A percentile compares a stretch with the other conserved stretches of the same genome.
These are phyloP conservation scores for Scheffersomyces titani DNA, from an alignment of 1,139 yeast species.

Conservation along the genomic window DNA sequence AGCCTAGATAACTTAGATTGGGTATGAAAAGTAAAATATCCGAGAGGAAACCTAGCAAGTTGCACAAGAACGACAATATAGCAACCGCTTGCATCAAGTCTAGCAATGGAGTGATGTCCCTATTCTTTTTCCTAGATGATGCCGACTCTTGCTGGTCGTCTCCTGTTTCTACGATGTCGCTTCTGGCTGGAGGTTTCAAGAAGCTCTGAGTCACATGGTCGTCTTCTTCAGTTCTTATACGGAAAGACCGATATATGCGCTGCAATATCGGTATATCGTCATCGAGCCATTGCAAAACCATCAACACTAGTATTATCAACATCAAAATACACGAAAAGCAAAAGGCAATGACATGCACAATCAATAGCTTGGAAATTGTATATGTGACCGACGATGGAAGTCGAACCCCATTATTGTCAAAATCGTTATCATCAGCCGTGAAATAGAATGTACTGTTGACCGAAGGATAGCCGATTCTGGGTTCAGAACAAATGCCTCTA, in stretches of 20 bases:
- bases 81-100: constrained; percentile 36
- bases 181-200: not conserved
- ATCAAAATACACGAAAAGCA: constrained; percentile 32
- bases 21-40: constrained; percentile 46
- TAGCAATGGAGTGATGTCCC: constrained; percentile 30
- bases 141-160: not conserved
- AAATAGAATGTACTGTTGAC: constrained; percentile 20
- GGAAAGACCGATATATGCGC: not conserved
- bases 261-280: not conserved
- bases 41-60: constrained; percentile 41
- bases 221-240: not conserved
- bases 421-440: constrained; percentile 10
- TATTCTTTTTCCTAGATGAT: constrained; percentile 5
- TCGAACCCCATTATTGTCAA: constrained; percentile 24
- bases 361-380: constrained; percentile 43
- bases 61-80: constrained; percentile 36
- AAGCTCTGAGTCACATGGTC: not conserved
- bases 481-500: constrained; percentile 28
- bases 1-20: constrained; percentile 41
- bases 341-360: constrained; percentile 48
- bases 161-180: not conserved
- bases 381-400: constrained; percentile 45
- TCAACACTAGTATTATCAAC: constrained; percentile 15
- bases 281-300: constrained; percentile 10
- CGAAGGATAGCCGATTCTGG: constrained; percentile 42